These are phyloP conservation scores for Oxyria digyna DNA, from an alignment of 148 eudicot genomes.

Conservation along the genomic window DNA sequence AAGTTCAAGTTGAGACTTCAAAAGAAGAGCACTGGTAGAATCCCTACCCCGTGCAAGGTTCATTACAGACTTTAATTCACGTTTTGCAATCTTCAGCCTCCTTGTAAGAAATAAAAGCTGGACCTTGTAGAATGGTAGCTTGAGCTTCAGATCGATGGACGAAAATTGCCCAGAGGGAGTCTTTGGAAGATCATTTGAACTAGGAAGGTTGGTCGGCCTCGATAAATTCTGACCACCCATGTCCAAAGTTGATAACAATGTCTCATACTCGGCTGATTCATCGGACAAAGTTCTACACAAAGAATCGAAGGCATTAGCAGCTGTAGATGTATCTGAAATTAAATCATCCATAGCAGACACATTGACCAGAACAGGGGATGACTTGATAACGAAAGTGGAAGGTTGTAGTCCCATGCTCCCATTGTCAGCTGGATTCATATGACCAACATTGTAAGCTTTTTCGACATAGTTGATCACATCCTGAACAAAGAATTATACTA, in stretches of 20 bases:
- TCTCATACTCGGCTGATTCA: slow-evolving; percentile 69
- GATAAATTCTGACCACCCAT: slow-evolving; percentile 47
- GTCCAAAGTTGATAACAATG: slow-evolving; percentile 60
- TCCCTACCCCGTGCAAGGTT: slow-evolving; percentile 72
- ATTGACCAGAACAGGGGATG: slow-evolving; percentile 45
- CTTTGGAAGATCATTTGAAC: slow-evolving; percentile 36
- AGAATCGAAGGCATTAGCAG: slow-evolving; percentile 35
- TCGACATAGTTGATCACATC: slow-evolving; percentile 75
- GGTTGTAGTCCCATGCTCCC: slow-evolving; percentile 45
- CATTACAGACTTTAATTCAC: slow-evolving; percentile 78
- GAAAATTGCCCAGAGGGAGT: slow-evolving; percentile 45
- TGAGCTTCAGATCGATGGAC: slow-evolving; percentile 53
- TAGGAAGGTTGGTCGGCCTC: slow-evolving; percentile 38
- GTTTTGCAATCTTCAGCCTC: slow-evolving; percentile 88
- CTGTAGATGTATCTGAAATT: slow-evolving; percentile 29
- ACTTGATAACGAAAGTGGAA: slow-evolving; percentile 32
- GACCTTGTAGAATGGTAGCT: slow-evolving; percentile 72
- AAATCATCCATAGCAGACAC: slow-evolving; percentile 38
- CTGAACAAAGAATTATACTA: slow-evolving; percentile 21
- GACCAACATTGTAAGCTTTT: slow-evolving; percentile 45
- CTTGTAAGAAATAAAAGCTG: slow-evolving; percentile 60
- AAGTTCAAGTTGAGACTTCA: slow-evolving; percentile 91
- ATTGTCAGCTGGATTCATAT: slow-evolving; percentile 44
- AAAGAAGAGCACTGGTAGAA: slow-evolving; percentile 64
- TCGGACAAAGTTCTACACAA: slow-evolving; percentile 76